phyloP scores from a whole-genome alignment of 2,329 filamentous ascomycete genomes.

The Diaporthe vexans region DNA sequence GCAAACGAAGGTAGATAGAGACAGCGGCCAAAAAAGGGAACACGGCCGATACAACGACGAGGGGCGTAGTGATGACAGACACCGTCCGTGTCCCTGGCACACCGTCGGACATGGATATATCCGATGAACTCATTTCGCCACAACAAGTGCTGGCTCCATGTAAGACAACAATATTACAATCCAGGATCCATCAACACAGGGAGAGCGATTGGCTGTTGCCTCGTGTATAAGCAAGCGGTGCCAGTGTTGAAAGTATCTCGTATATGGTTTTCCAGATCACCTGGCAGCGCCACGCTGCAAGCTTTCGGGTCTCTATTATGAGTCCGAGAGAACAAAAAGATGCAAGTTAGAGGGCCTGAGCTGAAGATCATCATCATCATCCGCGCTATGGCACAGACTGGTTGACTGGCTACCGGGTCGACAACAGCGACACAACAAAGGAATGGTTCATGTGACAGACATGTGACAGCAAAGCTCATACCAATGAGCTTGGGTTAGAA shows the following conservation, averaged over 20 bases:
- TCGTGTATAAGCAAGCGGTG: not conserved
- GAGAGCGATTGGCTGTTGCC: too few species aligned
- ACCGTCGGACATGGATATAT: not conserved
- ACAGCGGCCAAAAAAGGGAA: constrained; percentile 16
- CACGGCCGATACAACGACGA: constrained; percentile 6
- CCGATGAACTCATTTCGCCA: not conserved
- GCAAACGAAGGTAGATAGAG: not conserved
- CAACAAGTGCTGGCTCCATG: rapidly evolving
- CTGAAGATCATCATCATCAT: not conserved
- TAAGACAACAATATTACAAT: not conserved
- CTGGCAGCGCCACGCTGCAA: too few species aligned
- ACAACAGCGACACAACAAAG: not conserved
- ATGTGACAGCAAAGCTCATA: not conserved
- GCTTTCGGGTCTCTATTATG: not conserved
- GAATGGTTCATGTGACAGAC: not conserved
- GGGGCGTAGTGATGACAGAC: constrained; percentile 1
- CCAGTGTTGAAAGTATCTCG: not conserved
- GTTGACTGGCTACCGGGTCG: not conserved
- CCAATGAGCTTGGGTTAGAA: too few species aligned
- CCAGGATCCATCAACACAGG: not conserved
- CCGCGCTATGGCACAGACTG: constrained; percentile 12
- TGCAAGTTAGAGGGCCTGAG: not conserved
- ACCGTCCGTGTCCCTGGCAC: not conserved
- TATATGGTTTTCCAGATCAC: not conserved
- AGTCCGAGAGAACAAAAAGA: not conserved